Conservation (phyloP, 2,329 filamentous ascomycete genomes). For the Stachybotrys elegans region DNA sequence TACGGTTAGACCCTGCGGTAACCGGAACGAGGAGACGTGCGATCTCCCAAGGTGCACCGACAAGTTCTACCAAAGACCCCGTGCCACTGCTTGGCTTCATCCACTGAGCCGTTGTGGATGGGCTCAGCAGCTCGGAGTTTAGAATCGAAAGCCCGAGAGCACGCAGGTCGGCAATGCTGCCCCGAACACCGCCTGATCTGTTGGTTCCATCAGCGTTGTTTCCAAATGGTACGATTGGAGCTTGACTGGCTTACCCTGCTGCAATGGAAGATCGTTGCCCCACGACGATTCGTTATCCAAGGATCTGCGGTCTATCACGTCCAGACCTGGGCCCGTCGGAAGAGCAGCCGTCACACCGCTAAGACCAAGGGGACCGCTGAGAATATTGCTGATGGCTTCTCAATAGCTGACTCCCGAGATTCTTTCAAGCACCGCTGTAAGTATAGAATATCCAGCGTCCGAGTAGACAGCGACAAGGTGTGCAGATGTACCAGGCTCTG, state of each 20-base stretch:
- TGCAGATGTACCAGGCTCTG: conserved; percentile 3
- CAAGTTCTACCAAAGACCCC: conserved; percentile 6
- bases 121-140: conserved; percentile 9
- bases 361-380: conserved; percentile 11
- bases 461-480: conserved; percentile 9
- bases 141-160: conserved; percentile 14
- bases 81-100: conserved; percentile 13
- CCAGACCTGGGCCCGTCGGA: not conserved
- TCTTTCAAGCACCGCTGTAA: conserved; percentile 7
- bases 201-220: not conserved
- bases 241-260: conserved; percentile 12
- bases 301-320: conserved; percentile 8
- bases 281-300: conserved; percentile 6
- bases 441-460: conserved; percentile 7
- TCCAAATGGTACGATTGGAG: not conserved
- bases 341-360: conserved; percentile 1
- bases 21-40: conserved; percentile 8
- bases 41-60: conserved; percentile 17
- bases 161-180: conserved; percentile 6
- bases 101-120: conserved; percentile 9
- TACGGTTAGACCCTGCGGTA: conserved; percentile 11
- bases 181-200: conserved; percentile 11
- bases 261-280: conserved; percentile 13
- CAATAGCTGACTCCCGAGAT: conserved; percentile 8
- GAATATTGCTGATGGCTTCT: conserved; percentile 6